Percentiles rank a stretch among this genome's conserved stretches.
phyloP scores from a whole-genome alignment of 2,329 filamentous ascomycete species.

The Calycina marina region DNA sequence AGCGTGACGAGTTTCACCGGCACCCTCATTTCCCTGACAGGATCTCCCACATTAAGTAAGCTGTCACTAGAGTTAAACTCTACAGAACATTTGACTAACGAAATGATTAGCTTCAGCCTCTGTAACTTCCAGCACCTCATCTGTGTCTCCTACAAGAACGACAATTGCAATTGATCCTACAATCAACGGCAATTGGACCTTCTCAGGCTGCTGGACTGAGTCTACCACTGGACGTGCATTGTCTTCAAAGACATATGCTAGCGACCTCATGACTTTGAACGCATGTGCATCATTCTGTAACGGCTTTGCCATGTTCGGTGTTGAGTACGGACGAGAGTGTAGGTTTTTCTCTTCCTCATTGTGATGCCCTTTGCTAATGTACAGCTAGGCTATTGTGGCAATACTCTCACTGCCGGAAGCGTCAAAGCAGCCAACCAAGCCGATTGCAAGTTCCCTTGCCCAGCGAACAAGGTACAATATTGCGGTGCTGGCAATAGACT shows the following conservation, averaged over 20 bases:
- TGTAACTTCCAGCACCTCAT: conserved; percentile 3
- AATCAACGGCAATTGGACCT: conserved; percentile 5
- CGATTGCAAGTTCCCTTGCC: conserved; percentile 8
- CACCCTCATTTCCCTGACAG: too few species aligned
- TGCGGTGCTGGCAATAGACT: conserved; percentile 18
- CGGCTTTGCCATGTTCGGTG: conserved; percentile 18
- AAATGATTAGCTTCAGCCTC: background rate
- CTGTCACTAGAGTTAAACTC: too few species aligned
- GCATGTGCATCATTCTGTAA: conserved; percentile 18
- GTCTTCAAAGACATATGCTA: conserved; percentile 6
- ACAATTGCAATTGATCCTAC: conserved; percentile 4
- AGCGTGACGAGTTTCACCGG: too few species aligned
- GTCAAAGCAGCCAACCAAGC: conserved; percentile 2
- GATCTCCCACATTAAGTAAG: too few species aligned
- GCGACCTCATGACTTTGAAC: conserved; percentile 17
- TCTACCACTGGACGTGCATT: conserved; percentile 17
- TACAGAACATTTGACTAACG: too few species aligned
- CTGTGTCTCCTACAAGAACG: conserved; percentile 2
- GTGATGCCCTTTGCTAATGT: conserved; percentile 11
- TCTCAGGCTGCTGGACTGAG: conserved; percentile 23
- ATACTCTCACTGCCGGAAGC: conserved; percentile 10
- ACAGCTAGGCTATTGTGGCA: conserved; percentile 19
- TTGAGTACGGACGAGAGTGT: conserved; percentile 21
- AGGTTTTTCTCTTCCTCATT: conserved; percentile 1
- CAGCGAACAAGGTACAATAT: conserved; percentile 15